Evolutionary conservation across 2,329 filamentous ascomycete genomes (phyloP).

Genomic region (Clarireedia homoeocarpa): DNA sequence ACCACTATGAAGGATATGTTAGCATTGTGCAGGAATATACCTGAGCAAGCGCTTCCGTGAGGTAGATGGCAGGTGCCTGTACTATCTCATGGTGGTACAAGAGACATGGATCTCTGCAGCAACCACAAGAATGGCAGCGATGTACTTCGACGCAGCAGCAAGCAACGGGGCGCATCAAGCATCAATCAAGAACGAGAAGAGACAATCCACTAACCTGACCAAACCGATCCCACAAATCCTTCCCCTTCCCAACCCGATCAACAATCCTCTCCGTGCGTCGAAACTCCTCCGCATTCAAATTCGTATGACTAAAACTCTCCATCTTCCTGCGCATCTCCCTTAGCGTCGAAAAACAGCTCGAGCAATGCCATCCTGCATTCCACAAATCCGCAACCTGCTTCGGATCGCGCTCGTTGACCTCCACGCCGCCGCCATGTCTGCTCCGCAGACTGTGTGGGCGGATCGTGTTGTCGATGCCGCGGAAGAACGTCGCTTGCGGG

Average conservation of each 20-base stretch:
- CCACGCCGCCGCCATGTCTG: background rate
- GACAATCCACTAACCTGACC: constrained; percentile 17
- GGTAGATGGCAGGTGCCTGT: too few relatives aligned
- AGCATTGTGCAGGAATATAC: background rate
- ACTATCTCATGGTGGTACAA: too few relatives aligned
- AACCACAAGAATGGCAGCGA: background rate
- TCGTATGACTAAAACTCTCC: constrained; percentile 34
- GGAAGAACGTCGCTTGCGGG: constrained; percentile 37
- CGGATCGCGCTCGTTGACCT: background rate
- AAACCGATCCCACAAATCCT: constrained; percentile 35
- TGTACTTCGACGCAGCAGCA: background rate
- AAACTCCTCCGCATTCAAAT: constrained; percentile 33
- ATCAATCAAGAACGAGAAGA: background rate
- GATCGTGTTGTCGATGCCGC: constrained; percentile 31
- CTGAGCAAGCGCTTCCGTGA: background rate
- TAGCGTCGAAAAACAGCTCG: constrained; percentile 35
- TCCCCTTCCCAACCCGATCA: constrained; percentile 34
- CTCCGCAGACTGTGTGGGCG: constrained; percentile 27
- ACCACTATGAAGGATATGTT: constrained; percentile 12
- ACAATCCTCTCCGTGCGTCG: constrained; percentile 33
- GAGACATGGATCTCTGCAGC: too few relatives aligned
- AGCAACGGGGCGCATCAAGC: background rate
- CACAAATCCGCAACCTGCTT: constrained; percentile 28
- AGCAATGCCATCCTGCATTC: constrained; percentile 40
- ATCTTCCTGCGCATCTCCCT: constrained; percentile 36